Evolutionary conservation across 306 rosid species (phyloP), one percentile per base, ranked within the genome.

Genomic region (Alnus rubra): DNA sequence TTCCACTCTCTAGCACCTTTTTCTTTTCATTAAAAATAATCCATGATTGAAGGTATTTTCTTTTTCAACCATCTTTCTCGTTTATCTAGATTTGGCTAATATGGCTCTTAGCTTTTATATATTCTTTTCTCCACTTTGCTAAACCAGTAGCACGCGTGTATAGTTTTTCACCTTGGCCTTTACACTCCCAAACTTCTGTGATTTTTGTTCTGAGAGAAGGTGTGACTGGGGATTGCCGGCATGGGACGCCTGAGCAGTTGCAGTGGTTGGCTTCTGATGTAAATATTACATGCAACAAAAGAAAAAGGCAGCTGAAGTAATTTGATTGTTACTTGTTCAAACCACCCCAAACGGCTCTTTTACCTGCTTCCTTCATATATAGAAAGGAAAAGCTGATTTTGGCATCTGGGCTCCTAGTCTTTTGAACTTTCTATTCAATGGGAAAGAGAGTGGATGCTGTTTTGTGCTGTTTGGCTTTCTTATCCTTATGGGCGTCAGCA

Each of bases 1-100:
- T 31, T 18, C 31, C 18, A n/a, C 31, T 69, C 55, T 12, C 50
- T 1, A 18, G 37, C 54, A 19, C 14, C 81, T 59, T 42, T 67
- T 67, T 42, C 72, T 42, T 67, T 67, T 42, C 49, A 0, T 67
- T 39, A 39, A 16, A 39, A 67, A 67, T 39, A 79, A 88, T 89
- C 84, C 88, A 89, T 87, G 97, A 84, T 88, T 87, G 94, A 92
- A 79, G 93, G 94, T 83, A 81, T 88, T 87, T 84, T 87, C 85
- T 55, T 85, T 84, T 71, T 79, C 80, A 44, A 74, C 79, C 78
- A 44, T 80, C 90, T 82, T 88, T 88, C 77, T 44, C 80, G 81
- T 71, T 79, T 86, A 86, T 88, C 88, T 73, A 82, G 86, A 88
- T 83, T 81, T 76, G 86, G 84, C 76, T 76, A 82, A 73, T n/a